Percentiles rank a stretch among this genome's conserved stretches.
Conservation (phyloP, 495 filamentous ascomycete genomes). For the Talaromyces wortmannii region DNA sequence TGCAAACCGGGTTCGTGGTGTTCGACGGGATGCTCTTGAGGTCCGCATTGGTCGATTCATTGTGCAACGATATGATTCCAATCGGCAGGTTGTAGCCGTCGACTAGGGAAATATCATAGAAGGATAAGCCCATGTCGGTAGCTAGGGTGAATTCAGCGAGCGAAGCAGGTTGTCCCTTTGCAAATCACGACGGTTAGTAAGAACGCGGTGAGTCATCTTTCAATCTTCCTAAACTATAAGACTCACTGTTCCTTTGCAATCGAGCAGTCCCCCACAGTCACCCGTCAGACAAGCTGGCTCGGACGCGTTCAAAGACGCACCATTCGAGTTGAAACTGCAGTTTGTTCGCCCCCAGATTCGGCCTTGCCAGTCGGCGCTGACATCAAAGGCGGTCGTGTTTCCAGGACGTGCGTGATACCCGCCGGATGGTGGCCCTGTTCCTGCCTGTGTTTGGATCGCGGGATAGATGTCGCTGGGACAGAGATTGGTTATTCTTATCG, state of each 20-base stretch:
- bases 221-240: background rate
- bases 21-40: slow-evolving; percentile 58
- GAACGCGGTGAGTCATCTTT: background rate
- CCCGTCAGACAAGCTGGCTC: slow-evolving; percentile 62
- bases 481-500: slow-evolving; percentile 54
- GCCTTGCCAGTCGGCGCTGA: slow-evolving; percentile 67
- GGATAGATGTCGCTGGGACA: slow-evolving; percentile 66
- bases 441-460: slow-evolving; percentile 60
- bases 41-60: slow-evolving; percentile 38
- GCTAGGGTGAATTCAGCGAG: slow-evolving; percentile 71
- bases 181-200: background rate
- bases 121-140: slow-evolving; percentile 31
- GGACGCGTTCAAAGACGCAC: slow-evolving; percentile 32
- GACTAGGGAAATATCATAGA: slow-evolving; percentile 79
- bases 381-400: slow-evolving; percentile 41
- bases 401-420: slow-evolving; percentile 58
- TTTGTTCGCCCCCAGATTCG: slow-evolving; percentile 78
- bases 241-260: slow-evolving; percentile 57
- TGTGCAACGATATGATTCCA: slow-evolving; percentile 55
- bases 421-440: slow-evolving; percentile 49
- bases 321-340: slow-evolving; percentile 60
- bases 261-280: slow-evolving; percentile 61
- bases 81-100: slow-evolving; percentile 80
- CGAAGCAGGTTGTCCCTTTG: slow-evolving; percentile 43
- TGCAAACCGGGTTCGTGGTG: slow-evolving; percentile 66